A percentile compares a stretch with the other conserved stretches of the same genome.
phyloP scores from a whole-genome alignment of 2,329 filamentous ascomycete species.

The Fusarium graminum region DNA sequence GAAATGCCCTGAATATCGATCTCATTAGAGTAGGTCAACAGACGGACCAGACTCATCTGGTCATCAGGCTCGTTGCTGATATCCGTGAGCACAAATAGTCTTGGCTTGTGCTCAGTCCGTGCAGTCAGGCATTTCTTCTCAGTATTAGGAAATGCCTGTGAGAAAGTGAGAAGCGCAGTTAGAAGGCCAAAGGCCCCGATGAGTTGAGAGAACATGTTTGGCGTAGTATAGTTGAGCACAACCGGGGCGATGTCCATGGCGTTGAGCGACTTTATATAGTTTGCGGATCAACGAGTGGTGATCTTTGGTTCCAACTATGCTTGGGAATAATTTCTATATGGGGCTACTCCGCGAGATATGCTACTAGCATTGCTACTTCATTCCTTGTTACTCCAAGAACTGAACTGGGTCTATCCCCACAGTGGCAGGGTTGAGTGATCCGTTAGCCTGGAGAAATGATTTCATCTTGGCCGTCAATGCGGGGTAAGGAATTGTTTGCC shows the following conservation, averaged over 20 bases:
- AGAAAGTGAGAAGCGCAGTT: background rate
- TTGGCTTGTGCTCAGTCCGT: slow-evolving; percentile 40
- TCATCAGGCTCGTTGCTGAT: slow-evolving; percentile 63
- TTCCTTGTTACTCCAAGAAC: background rate
- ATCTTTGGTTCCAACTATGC: background rate
- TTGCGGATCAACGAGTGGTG: background rate
- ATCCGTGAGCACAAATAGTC: slow-evolving; percentile 58
- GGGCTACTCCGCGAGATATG: background rate
- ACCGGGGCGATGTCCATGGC: background rate
- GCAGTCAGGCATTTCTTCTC: slow-evolving; percentile 6
- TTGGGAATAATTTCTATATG: slow-evolving; percentile 5
- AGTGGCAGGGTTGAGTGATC: slow-evolving; percentile 2
- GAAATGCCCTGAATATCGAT: slow-evolving; percentile 59
- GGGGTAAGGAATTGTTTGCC: background rate
- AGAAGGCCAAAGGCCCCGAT: slow-evolving; percentile 23
- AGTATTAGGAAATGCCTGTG: background rate
- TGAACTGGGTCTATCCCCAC: background rate
- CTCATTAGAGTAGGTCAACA: slow-evolving; percentile 60
- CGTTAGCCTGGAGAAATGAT: too few species aligned
- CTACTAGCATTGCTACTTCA: background rate
- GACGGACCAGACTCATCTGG: slow-evolving; percentile 58
- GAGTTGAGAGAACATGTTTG: slow-evolving; percentile 17
- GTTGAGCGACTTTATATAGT: slow-evolving; percentile 2
- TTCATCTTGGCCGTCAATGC: too few species aligned
- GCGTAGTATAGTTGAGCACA: background rate